Base-by-base conservation (phyloP, 2,329 filamentous ascomycete genomes). In the Ilyonectria mors-panacis region DNA sequence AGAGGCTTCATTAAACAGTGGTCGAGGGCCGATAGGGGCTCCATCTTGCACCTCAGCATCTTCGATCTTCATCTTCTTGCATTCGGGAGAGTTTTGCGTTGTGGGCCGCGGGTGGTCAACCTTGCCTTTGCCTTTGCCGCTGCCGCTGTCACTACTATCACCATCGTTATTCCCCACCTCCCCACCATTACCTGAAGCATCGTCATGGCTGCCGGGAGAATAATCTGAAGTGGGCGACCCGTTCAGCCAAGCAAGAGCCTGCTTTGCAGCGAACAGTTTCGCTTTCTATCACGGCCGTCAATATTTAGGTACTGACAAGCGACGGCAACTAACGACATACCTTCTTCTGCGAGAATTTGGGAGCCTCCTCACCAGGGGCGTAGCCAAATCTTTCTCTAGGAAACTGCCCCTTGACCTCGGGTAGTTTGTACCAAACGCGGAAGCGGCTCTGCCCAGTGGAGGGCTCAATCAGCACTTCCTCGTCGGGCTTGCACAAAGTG, bases 221-320 rank as follows among this genome's bases (percentile, higher is more conserved):
- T n/a, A 19, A 26, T 26, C 17, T 30, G 56, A 9, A 47, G 23
- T 26, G 33, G 51, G 12, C 42, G 48, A 15, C 57, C 12, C 6
- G 19, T 48, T 37, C 50, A 87, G 78, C 78, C 81, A 86, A 8
- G 81, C 75, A 23, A 84, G 70, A 26, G 86, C 86, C 13, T 80
- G 81, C 70, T 82, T 83, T 23, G 87, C 86, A 1, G 87, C 87
- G 68, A 85, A 87, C 67, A 84, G 80, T 75, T 86, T 88, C 26
- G 88, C 86, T 39, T 84, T 75, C 78, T 83, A 54, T 2, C 9
- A 8, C 15, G 4, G 9, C 6, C 13, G 45, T 63, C 28, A 63
- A 30, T 17, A 10, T 19, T 21, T 26, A 15, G 4, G 17, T 17
- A 13, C 17, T 26, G 6, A 26, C 21, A 17, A n/a, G 26, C 19